phyloP scores from a whole-genome alignment of 1,284 basidiomycete genomes.

The Trichosporon sp. region DNA sequence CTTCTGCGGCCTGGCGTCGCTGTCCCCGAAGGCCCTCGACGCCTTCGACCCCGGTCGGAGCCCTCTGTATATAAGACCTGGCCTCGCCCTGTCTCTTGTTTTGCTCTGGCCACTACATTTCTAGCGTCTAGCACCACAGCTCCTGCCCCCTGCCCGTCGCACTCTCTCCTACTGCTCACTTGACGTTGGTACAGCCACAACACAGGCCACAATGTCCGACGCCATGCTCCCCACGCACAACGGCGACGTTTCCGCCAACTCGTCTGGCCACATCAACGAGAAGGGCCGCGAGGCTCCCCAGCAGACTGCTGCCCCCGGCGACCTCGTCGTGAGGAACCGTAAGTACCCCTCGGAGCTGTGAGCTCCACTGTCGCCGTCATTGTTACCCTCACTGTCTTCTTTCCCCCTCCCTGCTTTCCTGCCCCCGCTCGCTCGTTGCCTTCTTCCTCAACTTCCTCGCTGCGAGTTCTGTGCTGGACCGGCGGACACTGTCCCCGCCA shows the following conservation, averaged over 20 bases:
- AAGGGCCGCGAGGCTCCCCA: background rate
- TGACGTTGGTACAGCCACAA: background rate
- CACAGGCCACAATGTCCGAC: slow-evolving; percentile 9
- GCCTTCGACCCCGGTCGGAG: background rate
- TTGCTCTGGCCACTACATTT: background rate
- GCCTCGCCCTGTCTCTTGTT: background rate
- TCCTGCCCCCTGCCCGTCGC: background rate
- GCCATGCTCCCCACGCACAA: slow-evolving; percentile 11
- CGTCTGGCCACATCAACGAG: slow-evolving; percentile 4
- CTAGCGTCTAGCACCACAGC: background rate
- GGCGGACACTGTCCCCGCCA: background rate
- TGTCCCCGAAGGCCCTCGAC: background rate
- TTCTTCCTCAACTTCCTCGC: background rate
- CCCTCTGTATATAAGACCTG: background rate
- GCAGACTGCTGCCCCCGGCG: slow-evolving; percentile 5
- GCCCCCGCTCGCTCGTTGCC: background rate
- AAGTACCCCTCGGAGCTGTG: slow-evolving; percentile 1
- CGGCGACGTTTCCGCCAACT: slow-evolving; percentile 7
- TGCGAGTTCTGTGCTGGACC: background rate
- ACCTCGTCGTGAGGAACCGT: slow-evolving; percentile 16
- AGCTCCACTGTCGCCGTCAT: background rate
- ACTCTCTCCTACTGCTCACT: background rate
- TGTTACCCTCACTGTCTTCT: background rate
- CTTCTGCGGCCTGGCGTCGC: background rate
- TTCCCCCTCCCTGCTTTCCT: too few relatives aligned